A percentile compares a stretch with the other conserved stretches of the same genome.
Conservation (phyloP, 192 early-diverging fungal genomes). For the Chytriomyces hyalinus region DNA sequence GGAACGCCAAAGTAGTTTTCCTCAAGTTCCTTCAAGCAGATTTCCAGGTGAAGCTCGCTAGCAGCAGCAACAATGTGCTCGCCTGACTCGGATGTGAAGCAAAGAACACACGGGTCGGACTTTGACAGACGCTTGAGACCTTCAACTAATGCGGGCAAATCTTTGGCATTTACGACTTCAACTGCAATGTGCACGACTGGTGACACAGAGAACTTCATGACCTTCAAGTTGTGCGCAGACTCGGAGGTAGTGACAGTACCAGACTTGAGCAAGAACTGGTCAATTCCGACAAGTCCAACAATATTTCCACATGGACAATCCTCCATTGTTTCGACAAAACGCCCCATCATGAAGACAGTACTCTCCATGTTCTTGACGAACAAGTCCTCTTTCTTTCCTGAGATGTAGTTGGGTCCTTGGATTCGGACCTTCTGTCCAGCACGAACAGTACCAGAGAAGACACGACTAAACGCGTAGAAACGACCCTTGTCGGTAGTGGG, state of each 20-base stretch:
- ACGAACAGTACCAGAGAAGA: constrained; percentile 96
- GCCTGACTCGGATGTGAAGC: constrained; percentile 86
- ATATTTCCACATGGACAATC: constrained; percentile 97
- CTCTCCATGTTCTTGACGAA: constrained; percentile 97
- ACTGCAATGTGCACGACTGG: constrained; percentile 98
- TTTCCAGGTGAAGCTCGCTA: constrained; percentile 99
- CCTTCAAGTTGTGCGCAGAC: constrained; percentile 95
- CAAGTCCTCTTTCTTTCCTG: constrained; percentile 91
- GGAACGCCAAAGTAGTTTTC: constrained; percentile 97
- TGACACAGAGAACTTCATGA: constrained; percentile 99
- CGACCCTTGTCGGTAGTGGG: constrained; percentile 98
- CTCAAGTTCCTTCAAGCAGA: constrained; percentile 98
- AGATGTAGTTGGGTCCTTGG: constrained; percentile 92
- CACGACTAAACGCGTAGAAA: constrained; percentile 99
- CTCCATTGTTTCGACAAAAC: constrained; percentile 95
- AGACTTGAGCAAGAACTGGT: constrained; percentile 99
- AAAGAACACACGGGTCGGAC: constrained; percentile 96
- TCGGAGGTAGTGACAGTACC: constrained; percentile 97
- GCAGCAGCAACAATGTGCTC: constrained; percentile 99
- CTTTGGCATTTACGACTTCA: constrained; percentile 96
- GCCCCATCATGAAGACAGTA: constrained; percentile 99
- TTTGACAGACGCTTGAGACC: constrained; percentile 99
- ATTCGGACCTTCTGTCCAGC: constrained; percentile 99
- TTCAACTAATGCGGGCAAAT: constrained; percentile 98
- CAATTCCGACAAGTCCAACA: constrained; percentile 97